Conservation (phyloP, 2,329 filamentous ascomycete species). For the Aureobasidium sp. region DNA sequence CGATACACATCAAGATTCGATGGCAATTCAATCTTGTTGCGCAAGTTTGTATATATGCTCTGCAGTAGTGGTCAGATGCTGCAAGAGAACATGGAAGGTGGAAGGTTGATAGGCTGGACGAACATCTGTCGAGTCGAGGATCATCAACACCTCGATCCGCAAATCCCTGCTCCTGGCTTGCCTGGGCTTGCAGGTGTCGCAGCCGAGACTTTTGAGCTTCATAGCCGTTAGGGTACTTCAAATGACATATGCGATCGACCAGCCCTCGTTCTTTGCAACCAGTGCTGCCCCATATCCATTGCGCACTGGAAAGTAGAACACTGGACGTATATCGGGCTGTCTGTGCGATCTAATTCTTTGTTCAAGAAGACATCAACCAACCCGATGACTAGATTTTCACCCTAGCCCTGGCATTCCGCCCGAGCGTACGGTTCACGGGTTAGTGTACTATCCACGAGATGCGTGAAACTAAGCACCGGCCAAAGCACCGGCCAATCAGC, state of each 20-base stretch:
- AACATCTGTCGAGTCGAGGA: background rate
- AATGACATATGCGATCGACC: conserved; percentile 3
- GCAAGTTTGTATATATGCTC: background rate
- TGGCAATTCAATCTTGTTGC: background rate
- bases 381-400: background rate
- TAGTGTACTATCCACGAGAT: conserved; percentile 12
- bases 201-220: conserved; percentile 13
- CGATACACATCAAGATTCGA: background rate
- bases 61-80: background rate
- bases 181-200: conserved; percentile 7
- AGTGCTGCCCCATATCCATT: background rate
- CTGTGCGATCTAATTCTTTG: background rate
- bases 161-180: conserved; percentile 12
- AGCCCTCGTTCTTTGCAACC: background rate
- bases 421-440: conserved; percentile 9
- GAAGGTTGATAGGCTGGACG: too few species aligned
- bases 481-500: conserved; percentile 10
- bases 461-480: conserved; percentile 8
- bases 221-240: background rate
- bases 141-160: conserved; percentile 9
- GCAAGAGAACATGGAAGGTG: too few species aligned
- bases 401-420: conserved; percentile 10
- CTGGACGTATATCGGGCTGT: background rate
- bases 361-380: background rate
- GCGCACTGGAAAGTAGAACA: background rate